Base-by-base conservation (phyloP, 768 basidiomycete genomes). In the Lactarius deliciosus region DNA sequence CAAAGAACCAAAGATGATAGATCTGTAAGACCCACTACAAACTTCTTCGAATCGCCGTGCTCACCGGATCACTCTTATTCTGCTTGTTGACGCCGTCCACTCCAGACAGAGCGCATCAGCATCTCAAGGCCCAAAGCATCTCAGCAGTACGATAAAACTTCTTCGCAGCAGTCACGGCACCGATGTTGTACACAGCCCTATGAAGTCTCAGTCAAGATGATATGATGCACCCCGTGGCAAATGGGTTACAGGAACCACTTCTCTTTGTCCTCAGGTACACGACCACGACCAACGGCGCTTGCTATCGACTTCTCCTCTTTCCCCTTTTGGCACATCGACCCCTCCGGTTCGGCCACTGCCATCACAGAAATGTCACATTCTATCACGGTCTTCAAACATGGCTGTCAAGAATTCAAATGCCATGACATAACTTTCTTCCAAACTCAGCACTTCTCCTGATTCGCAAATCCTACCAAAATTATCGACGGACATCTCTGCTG, bases 111-210 rank as follows among this genome's bases (percentile, higher is more conserved):
- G 22, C 30, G 50, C 20, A 40, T 38, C 50, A 18, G 34, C 25
- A 22, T 25, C 60, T 38, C 61, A 54, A 36, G 22, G 36, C 53
- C 54, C 62, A n/a, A 30, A 56, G 62, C 62, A 63, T 28, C 40
- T 61, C 47, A 20, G 30, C 54, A 55, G 9, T 22, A 0, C 15
- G 9, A 34, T 18, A 41, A 63, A 57, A n/a, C n/a, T 57, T 56
- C 40, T 43, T 34, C 2, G 34, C 22, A 16, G 43, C 34, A 34
- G 57, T 28, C 38, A 38, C 38, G 36, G 34, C 32, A 55, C 40
- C 40, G 10, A 11, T 16, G 1, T 11, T 38, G 11, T 38, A 16
- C 50, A 53, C 50, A 25, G 50, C 50, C 22, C 25, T 53, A 13
- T 25, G 50, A 25, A 16, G 28, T n/a, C 3, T n/a, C 6, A 30